phyloP scores from a whole-genome alignment of 2,329 filamentous ascomycete genomes.

The Myriosclerotinia scirpicola region DNA sequence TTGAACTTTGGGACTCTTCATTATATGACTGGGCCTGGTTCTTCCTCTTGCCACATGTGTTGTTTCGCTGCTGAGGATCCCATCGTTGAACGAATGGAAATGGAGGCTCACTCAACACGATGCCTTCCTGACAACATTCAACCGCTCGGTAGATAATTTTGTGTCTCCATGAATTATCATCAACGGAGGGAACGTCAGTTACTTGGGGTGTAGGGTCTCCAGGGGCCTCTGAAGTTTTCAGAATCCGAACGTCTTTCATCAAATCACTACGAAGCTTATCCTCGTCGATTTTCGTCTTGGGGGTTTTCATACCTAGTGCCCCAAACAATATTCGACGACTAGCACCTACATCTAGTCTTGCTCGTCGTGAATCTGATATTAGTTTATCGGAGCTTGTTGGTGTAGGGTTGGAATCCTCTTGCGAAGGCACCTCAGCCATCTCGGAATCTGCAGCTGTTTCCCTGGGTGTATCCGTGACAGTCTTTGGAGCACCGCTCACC shows the following conservation, averaged over 20 bases:
- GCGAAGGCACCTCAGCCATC: neutral
- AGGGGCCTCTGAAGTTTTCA: constrained; percentile 38
- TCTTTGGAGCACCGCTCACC: neutral
- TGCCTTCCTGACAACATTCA: constrained; percentile 73
- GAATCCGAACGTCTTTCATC: constrained; percentile 52
- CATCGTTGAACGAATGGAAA: constrained; percentile 90
- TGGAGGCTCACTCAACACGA: constrained; percentile 72
- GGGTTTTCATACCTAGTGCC: constrained; percentile 67
- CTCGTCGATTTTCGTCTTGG: constrained; percentile 68
- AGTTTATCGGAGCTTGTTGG: neutral
- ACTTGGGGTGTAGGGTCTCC: constrained; percentile 28
- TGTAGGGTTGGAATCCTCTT: neutral
- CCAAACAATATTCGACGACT: constrained; percentile 69
- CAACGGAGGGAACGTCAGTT: constrained; percentile 44
- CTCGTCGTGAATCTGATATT: constrained; percentile 27
- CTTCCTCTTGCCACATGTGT: constrained; percentile 51
- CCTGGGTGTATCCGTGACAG: neutral
- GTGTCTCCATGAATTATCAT: constrained; percentile 67
- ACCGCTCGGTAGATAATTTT: constrained; percentile 76
- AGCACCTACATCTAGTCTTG: constrained; percentile 56
- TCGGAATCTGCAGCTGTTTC: neutral
- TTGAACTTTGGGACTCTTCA: constrained; percentile 42
- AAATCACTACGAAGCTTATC: constrained; percentile 60
- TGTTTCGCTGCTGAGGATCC: constrained; percentile 70
- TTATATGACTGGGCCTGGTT: constrained; percentile 46